phyloP scores from a whole-genome alignment of 371 early-diverging fungal genomes.

The Racocetra persica region DNA sequence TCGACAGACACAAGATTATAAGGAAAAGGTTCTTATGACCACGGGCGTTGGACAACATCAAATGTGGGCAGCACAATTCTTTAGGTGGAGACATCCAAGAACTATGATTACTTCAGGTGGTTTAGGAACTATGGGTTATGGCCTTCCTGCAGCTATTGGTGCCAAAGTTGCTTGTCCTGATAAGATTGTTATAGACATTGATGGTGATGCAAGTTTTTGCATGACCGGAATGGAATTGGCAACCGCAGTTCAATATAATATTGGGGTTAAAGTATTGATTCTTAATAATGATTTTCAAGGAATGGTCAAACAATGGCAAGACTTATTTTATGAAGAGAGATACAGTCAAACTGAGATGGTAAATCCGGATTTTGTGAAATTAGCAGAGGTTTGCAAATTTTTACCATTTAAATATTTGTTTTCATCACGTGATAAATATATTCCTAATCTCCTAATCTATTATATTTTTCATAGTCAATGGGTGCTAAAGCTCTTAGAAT shows the following conservation, averaged over 20 bases:
- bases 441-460: slow-evolving; percentile 29
- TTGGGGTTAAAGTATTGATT: slow-evolving; percentile 94
- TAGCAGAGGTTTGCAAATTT: slow-evolving; percentile 73
- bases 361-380: slow-evolving; percentile 98
- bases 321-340: slow-evolving; percentile 95
- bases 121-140: slow-evolving; percentile 98
- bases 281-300: slow-evolving; percentile 99
- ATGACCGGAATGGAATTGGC: slow-evolving; percentile 98
- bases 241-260: slow-evolving; percentile 95
- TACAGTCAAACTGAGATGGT: slow-evolving; percentile 93
- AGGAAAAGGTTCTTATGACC: slow-evolving; percentile 92
- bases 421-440: background rate
- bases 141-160: slow-evolving; percentile 94
- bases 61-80: slow-evolving; percentile 95
- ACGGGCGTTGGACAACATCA: slow-evolving; percentile 99
- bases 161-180: slow-evolving; percentile 95
- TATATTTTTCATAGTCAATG: slow-evolving; percentile 63
- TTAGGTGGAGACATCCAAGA: slow-evolving; percentile 90
- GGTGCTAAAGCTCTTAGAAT: slow-evolving; percentile 88
- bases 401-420: slow-evolving; percentile 15
- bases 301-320: slow-evolving; percentile 99
- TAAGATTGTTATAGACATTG: slow-evolving; percentile 94
- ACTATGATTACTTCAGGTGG: slow-evolving; percentile 94
- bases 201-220: slow-evolving; percentile 97
- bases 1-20: slow-evolving; percentile 76